These are phyloP conservation scores for Huntiella bhutanensis DNA, from an alignment of 2,329 filamentous ascomycete genomes.

Conservation along the genomic window DNA sequence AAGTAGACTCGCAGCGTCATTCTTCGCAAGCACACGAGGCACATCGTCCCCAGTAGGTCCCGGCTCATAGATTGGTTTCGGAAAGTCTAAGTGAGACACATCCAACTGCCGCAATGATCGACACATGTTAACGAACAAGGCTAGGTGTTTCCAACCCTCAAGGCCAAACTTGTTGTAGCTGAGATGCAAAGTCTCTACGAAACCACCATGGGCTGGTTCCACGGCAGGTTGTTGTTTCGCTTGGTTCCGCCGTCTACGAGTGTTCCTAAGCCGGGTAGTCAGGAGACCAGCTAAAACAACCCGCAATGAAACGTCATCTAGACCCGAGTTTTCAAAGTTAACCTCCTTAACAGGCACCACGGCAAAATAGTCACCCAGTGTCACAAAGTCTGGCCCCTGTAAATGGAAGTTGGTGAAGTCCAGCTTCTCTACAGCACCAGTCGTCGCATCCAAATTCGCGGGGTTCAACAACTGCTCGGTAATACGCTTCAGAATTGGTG, in stretches of 20 bases:
- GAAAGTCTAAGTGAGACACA: conserved; percentile 68
- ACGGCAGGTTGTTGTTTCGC: conserved; percentile 16
- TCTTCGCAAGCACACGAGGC: conserved; percentile 25
- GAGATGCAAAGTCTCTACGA: conserved; percentile 70
- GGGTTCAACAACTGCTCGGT: conserved; percentile 68
- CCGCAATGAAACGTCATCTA: conserved; percentile 72
- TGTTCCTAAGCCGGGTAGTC: conserved; percentile 51
- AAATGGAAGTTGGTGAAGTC: conserved; percentile 74
- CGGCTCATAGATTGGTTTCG: conserved; percentile 18
- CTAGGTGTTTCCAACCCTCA: conserved; percentile 83
- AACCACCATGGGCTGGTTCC: conserved; percentile 38
- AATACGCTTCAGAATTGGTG: conserved; percentile 76
- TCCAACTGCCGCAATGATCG: conserved; percentile 72
- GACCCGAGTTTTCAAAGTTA: conserved; percentile 66
- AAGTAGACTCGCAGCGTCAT: conserved; percentile 39
- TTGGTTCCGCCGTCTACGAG: conserved; percentile 20
- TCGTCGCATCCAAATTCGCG: conserved; percentile 42
- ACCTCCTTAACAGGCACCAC: conserved; percentile 81
- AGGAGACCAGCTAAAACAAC: conserved; percentile 74
- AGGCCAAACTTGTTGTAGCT: conserved; percentile 82
- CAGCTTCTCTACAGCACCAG: conserved; percentile 63
- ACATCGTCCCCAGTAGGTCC: conserved; percentile 14
- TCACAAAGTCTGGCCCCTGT: conserved; percentile 65
- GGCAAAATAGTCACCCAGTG: conserved; percentile 81
- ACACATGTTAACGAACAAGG: conserved; percentile 78